Evolutionary conservation across 331 rosid genomes (phyloP), one percentile per base, ranked within the genome.

Genomic region (Pyrus hybrid): DNA sequence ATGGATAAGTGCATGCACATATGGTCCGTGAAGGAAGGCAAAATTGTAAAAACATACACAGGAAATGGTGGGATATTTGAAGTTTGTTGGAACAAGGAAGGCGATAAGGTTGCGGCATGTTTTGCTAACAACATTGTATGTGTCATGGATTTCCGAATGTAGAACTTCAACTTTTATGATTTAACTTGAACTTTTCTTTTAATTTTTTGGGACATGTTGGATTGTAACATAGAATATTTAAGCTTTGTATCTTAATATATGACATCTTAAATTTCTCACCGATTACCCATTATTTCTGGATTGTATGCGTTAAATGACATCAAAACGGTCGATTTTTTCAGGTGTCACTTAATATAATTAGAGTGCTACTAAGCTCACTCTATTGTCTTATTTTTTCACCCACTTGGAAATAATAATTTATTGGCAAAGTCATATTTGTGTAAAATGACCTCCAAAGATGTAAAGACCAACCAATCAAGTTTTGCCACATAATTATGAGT

Each of bases 1-100:
- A 93, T 85, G 77, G 99, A 94, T 84, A 90, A 80, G 79, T 92
- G 90, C 74, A 82, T 94, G 93, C 95, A 92, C 81, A 80, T 94
- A 74, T 94, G 99, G 97, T 90, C 97, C 37, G 79, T 92, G 73
- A 90, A 86, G 86, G 97, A 92, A 29, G 92, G 93, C 70, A 92
- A 89, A 84, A 86, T 94, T 32, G 82, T 94, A 4, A 90, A 83
- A 82, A 90, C 97, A 7, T 88, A 88, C 84, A 56, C 89, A 0
- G 97, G 96, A 56, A 80, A 84, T 58, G 99, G 97, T 26, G 97
- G 97, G 45, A 89, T 92, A 77, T 94, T 94, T 67, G 97, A 94
- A 87, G 96, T 94, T 70, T 90, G 97, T 80, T 94, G 96, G 97
- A 92, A 92, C 68, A 92, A 85, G 73, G 97, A 90, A 66, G 97